A percentile compares a stretch with the other conserved stretches of the same genome.
phyloP scores from a whole-genome alignment of 768 basidiomycete species.

The Lactarius sanguifluus region DNA sequence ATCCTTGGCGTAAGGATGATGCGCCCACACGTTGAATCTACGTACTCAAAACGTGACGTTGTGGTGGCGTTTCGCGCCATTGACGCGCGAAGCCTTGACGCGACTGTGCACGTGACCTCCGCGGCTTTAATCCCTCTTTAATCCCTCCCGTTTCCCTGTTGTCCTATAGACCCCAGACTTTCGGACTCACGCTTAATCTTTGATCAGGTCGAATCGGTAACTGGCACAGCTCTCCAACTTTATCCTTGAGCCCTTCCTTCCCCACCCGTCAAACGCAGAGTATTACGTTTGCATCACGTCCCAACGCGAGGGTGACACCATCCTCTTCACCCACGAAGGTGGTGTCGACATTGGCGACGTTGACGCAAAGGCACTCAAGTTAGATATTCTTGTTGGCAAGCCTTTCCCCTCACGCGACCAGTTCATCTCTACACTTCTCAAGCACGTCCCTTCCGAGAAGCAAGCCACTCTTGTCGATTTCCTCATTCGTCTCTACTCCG shows the following conservation, averaged over 20 bases:
- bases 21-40: conserved; percentile 11
- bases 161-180: conserved; percentile 2
- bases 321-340: conserved; percentile 98
- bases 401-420: conserved; percentile 80
- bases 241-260: conserved; percentile 98
- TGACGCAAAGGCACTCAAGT: conserved; percentile 92
- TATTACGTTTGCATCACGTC: conserved; percentile 99
- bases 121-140: conserved; percentile 13
- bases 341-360: conserved; percentile 99
- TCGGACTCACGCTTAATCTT: conserved; percentile 17
- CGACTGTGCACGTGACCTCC: conserved; percentile 29
- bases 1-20: conserved; percentile 14
- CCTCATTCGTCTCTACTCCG: conserved; percentile 90
- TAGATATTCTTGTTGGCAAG: conserved; percentile 73
- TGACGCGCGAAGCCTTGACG: conserved; percentile 1
- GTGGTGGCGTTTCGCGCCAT: conserved; percentile 10
- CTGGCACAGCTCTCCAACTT: conserved; percentile 97
- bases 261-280: conserved; percentile 90
- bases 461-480: conserved; percentile 94
- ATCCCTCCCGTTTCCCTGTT: background rate
- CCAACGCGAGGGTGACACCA: conserved; percentile 88
- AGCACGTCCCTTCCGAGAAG: conserved; percentile 79
- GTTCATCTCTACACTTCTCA: conserved; percentile 74
- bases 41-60: conserved; percentile 15
- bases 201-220: conserved; percentile 81